Percentiles rank a stretch among this genome's conserved stretches.
phyloP scores from a whole-genome alignment of 2,329 filamentous ascomycete species.

The Hypoxylon sp. region DNA sequence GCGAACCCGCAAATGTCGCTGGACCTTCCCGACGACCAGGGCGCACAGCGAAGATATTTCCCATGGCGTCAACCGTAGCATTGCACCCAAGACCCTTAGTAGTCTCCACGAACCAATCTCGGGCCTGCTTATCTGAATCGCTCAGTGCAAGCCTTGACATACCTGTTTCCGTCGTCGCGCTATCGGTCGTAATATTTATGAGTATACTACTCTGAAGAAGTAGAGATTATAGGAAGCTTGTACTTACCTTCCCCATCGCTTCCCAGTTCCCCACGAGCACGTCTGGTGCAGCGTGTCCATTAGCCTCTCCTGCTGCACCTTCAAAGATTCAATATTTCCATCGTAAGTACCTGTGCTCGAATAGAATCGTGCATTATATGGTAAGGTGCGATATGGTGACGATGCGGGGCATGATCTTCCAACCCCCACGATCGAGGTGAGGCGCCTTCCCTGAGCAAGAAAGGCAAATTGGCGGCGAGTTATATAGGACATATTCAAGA shows the following conservation, averaged over 20 bases:
- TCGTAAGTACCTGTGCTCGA: conserved; percentile 19
- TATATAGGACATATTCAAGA: too few relatives aligned
- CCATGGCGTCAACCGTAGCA: conserved; percentile 76
- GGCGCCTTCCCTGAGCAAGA: too few relatives aligned
- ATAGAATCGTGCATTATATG: too few relatives aligned
- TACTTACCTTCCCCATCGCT: conserved; percentile 70
- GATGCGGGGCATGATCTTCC: too few relatives aligned
- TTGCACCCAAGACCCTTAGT: conserved; percentile 70
- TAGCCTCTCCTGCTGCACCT: conserved; percentile 66
- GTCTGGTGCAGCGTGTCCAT: conserved; percentile 72
- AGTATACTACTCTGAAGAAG: too few relatives aligned
- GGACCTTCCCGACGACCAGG: conserved; percentile 66
- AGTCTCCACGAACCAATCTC: conserved; percentile 78
- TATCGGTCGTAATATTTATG: conserved; percentile 42
- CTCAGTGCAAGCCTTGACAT: conserved; percentile 79
- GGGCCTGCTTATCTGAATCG: conserved; percentile 73
- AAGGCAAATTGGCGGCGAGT: too few relatives aligned
- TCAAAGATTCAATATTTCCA: conserved; percentile 48
- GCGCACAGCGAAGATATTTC: conserved; percentile 80
- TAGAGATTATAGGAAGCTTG: neutral
- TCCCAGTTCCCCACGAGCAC: conserved; percentile 71
- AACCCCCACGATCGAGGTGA: too few relatives aligned
- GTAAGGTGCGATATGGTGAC: too few relatives aligned
- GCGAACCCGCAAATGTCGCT: conserved; percentile 75
- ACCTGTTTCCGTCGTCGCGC: conserved; percentile 70